phyloP scores from a whole-genome alignment of 2,329 filamentous ascomycete genomes.

The Fusarium globosum region DNA sequence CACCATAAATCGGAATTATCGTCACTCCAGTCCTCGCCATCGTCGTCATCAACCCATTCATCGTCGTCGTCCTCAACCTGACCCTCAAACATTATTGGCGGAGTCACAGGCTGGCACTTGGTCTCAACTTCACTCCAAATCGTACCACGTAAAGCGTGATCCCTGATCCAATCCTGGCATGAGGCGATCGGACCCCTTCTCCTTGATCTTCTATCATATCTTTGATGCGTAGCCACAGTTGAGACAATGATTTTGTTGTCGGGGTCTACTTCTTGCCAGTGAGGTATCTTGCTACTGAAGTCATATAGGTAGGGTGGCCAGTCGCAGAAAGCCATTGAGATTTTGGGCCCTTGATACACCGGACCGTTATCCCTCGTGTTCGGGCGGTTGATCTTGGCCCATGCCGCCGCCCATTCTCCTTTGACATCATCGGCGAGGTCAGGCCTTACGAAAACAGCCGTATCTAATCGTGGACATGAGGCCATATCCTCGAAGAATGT shows the following conservation, averaged over 20 bases:
- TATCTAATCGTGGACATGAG: background rate
- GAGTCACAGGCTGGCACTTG: background rate
- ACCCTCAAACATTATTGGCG: background rate
- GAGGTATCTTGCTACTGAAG: background rate
- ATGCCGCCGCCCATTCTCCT: background rate
- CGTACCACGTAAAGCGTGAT: background rate
- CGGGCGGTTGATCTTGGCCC: background rate
- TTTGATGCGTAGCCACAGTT: background rate
- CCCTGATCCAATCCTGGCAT: slow-evolving; percentile 16
- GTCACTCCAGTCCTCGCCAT: background rate
- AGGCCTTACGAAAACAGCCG: slow-evolving; percentile 10
- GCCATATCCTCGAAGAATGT: slow-evolving; percentile 6
- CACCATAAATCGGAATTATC: background rate
- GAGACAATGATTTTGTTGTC: background rate
- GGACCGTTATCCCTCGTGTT: fast-evolving
- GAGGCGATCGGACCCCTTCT: background rate
- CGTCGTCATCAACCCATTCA: background rate
- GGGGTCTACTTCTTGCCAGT: slow-evolving; percentile 13
- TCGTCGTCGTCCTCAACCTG: background rate
- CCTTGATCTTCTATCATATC: background rate
- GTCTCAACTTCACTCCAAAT: slow-evolving; percentile 8
- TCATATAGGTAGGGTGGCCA: background rate
- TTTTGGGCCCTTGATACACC: background rate
- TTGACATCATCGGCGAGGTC: background rate
- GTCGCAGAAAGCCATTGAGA: slow-evolving; percentile 16